phyloP scores from a whole-genome alignment of 2,329 filamentous ascomycete genomes.

The Sporothrix variecibatus region DNA sequence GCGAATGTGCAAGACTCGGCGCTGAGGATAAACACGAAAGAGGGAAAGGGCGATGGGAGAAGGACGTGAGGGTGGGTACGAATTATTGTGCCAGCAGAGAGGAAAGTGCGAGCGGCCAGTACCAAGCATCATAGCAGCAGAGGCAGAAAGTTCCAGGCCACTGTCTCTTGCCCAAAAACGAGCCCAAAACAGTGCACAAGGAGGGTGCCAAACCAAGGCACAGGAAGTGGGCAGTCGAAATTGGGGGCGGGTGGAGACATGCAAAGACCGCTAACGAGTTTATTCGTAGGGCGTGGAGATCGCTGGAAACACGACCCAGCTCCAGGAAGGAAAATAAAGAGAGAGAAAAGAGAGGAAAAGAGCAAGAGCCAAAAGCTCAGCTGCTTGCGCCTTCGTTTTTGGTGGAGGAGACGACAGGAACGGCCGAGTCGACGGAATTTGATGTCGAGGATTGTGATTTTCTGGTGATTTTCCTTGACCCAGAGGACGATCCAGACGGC shows the following conservation, averaged over 20 bases:
- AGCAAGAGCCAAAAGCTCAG: constrained; percentile 4
- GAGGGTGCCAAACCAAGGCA: constrained; percentile 7
- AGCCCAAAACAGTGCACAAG: background rate
- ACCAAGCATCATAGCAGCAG: background rate
- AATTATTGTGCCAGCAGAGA: background rate
- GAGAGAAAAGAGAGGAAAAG: background rate
- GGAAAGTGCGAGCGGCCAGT: constrained; percentile 1
- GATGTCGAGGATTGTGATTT: background rate
- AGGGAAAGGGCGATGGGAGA: background rate
- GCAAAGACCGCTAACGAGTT: constrained; percentile 14
- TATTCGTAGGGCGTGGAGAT: constrained; percentile 16
- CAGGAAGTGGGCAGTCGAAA: constrained; percentile 13
- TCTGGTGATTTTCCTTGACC: background rate
- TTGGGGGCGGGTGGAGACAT: constrained; percentile 11
- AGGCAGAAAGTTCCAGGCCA: constrained; percentile 12
- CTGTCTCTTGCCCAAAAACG: background rate
- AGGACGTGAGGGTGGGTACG: background rate
- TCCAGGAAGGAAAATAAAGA: background rate
- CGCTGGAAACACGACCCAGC: background rate
- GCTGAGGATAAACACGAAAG: background rate
- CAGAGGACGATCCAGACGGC: background rate
- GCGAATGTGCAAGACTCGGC: background rate
- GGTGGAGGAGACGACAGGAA: background rate
- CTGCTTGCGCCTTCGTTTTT: constrained; percentile 25
- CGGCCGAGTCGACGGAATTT: background rate